phyloP scores from a whole-genome alignment of 1,284 basidiomycete species.

The Lentinus polychrous region DNA sequence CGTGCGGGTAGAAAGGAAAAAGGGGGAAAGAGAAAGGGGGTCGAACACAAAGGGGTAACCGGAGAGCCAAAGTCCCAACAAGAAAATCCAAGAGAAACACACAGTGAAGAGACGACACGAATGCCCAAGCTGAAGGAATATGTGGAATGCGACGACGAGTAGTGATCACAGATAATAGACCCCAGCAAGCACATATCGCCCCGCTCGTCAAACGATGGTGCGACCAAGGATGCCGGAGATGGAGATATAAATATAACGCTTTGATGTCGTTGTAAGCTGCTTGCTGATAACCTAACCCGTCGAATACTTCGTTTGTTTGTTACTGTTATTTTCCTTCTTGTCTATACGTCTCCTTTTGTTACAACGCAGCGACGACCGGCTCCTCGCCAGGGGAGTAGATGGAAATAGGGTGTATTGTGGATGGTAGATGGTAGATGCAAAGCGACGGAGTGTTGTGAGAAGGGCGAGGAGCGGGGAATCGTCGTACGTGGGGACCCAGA shows the following conservation, averaged over 20 bases:
- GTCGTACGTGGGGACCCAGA: background rate
- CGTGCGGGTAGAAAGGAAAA: conserved; percentile 18
- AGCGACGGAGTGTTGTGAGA: no score
- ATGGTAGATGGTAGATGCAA: no score
- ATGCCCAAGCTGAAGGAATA: background rate
- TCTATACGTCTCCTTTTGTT: conserved; percentile 27
- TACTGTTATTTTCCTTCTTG: conserved; percentile 21
- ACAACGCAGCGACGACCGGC: conserved; percentile 24
- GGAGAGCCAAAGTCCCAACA: conserved; percentile 1
- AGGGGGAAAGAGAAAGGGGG: conserved; percentile 16
- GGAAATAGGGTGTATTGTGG: conserved; percentile 11
- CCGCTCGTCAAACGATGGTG: conserved; percentile 13
- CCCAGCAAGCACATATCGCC: conserved; percentile 20
- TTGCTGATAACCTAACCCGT: conserved; percentile 15
- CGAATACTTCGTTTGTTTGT: conserved; percentile 7
- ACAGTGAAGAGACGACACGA: conserved; percentile 15
- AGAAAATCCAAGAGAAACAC: conserved; percentile 1
- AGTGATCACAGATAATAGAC: conserved; percentile 22
- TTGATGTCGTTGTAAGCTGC: background rate
- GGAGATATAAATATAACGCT: conserved; percentile 34
- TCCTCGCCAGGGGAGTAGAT: conserved; percentile 16
- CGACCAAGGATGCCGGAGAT: conserved; percentile 8
- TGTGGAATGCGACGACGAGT: conserved; percentile 20
- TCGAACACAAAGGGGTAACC: conserved; percentile 13
- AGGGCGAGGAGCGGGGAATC: conserved; percentile 18